phyloP scores from a whole-genome alignment of 371 early-diverging fungal species.

The Actinomortierella ambigua region DNA sequence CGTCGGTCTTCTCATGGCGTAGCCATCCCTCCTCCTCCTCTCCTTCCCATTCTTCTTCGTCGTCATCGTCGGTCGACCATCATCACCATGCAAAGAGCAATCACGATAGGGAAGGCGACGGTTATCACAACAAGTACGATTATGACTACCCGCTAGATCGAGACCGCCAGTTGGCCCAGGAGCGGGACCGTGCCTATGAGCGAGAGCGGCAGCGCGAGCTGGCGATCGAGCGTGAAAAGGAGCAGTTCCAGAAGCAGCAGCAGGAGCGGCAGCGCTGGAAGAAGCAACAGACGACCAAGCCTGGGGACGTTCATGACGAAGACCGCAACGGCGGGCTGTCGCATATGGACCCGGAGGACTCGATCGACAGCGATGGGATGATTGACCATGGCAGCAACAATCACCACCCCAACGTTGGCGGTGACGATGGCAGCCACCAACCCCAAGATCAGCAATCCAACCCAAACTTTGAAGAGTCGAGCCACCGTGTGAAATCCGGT shows the following conservation, averaged over 20 bases:
- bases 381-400: background rate
- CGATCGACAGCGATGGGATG: background rate
- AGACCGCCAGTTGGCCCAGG: conserved; percentile 28
- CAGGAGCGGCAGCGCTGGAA: too few species aligned
- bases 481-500: background rate
- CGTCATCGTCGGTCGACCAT: conserved; percentile 10
- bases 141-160: conserved; percentile 35
- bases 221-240: conserved; percentile 14
- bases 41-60: too few species aligned
- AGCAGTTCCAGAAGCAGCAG: conserved; percentile 7
- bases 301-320: too few species aligned
- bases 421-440: background rate
- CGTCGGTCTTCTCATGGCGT: conserved; percentile 22
- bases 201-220: conserved; percentile 20
- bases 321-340: too few species aligned
- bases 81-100: conserved; percentile 20
- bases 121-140: conserved; percentile 16
- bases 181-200: conserved; percentile 3
- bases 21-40: conserved; percentile 12
- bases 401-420: background rate
- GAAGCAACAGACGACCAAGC: too few species aligned
- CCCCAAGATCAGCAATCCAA: background rate
- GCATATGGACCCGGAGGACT: too few species aligned
- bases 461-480: background rate
- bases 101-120: conserved; percentile 39